Percentiles rank a stretch among this genome's conserved stretches.
Evolutionary conservation across 148 eudicot species (phyloP).

Genomic region (Arctostaphylos glauca): DNA sequence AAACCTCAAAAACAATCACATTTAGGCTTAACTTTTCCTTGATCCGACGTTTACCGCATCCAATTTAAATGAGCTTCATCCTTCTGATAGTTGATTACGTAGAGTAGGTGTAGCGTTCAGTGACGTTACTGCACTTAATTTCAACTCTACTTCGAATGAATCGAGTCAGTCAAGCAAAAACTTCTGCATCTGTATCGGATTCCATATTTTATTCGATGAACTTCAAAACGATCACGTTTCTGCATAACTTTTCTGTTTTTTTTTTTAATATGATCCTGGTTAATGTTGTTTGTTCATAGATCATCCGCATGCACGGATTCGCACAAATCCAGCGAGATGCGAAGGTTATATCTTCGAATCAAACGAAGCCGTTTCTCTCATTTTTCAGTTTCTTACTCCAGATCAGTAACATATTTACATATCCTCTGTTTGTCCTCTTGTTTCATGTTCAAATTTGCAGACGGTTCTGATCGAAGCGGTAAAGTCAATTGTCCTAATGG

Average conservation of each 20-base stretch:
- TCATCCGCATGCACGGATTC: constrained; percentile 42
- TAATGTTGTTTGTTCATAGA: constrained; percentile 20
- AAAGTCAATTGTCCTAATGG: constrained; percentile 33
- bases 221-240: neutral
- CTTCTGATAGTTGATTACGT: neutral
- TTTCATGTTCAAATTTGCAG: constrained; percentile 23
- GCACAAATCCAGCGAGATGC: neutral
- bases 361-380: neutral
- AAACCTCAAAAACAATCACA: too few species aligned
- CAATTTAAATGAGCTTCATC: neutral
- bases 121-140: neutral
- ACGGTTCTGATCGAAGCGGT: constrained; percentile 35
- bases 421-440: neutral
- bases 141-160: neutral
- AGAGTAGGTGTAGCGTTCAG: neutral
- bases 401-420: neutral
- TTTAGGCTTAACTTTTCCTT: neutral
- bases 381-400: neutral
- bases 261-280: too few species aligned
- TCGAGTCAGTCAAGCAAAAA: neutral
- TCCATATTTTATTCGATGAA: neutral
- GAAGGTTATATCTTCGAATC: neutral
- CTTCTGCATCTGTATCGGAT: neutral
- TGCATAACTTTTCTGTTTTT: neutral
- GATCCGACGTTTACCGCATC: neutral